These are phyloP conservation scores for Cavenderia fasciculata DNA, from an alignment of 78 protist genomes.

Conservation along the genomic window DNA sequence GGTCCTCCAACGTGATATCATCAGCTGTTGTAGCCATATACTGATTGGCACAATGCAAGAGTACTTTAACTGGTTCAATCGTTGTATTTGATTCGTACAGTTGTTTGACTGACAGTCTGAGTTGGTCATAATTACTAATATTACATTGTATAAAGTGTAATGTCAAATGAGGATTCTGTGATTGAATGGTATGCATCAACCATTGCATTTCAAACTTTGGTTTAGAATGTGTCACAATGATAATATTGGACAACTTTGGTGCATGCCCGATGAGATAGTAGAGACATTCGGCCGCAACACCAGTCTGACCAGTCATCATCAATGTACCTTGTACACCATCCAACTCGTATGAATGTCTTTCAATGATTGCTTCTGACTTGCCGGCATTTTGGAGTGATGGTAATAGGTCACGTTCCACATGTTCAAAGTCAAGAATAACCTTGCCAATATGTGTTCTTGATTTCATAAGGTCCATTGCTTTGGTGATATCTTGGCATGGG, in stretches of 20 bases:
- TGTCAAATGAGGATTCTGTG: too few relatives aligned
- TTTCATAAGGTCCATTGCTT: constrained; percentile 5
- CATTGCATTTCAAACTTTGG: background rate
- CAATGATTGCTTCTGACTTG: background rate
- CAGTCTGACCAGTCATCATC: constrained; percentile 53
- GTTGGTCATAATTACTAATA: background rate
- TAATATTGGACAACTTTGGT: background rate
- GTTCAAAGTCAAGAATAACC: constrained; percentile 3
- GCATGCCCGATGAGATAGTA: background rate
- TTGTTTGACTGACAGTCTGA: background rate
- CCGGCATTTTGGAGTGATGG: background rate
- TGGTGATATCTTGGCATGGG: too few relatives aligned
- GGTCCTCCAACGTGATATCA: too few relatives aligned
- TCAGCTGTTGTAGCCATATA: constrained; percentile 1
- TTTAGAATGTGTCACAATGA: background rate
- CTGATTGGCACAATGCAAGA: constrained; percentile 1
- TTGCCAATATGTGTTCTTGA: constrained; percentile 32
- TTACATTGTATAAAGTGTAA: too few relatives aligned
- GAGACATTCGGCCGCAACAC: constrained; percentile 4
- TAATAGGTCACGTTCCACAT: background rate
- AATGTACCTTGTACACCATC: background rate
- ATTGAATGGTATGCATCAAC: background rate
- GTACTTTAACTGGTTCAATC: background rate
- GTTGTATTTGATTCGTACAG: background rate
- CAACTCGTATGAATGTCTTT: background rate